Evolutionary conservation across 192 early-diverging fungal species (phyloP), one percentile per base, ranked within the genome.

Genomic region (Lobosporangium transversale): DNA sequence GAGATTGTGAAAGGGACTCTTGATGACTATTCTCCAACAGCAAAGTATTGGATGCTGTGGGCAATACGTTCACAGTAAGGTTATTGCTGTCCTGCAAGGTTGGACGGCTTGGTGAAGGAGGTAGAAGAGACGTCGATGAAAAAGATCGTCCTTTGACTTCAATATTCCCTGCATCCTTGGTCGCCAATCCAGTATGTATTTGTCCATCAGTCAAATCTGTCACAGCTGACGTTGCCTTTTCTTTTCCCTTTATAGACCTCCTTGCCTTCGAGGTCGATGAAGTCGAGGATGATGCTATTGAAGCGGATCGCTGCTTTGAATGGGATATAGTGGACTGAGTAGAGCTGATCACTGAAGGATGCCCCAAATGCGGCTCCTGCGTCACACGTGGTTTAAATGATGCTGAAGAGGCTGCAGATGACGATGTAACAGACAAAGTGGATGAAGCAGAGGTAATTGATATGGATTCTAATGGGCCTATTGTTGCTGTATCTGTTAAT

Each of bases 1-100:
- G 71, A 24, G 71, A 63, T 10, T 62, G 66, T 37, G 71, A 63
- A 43, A 75, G 44, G 1, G 58, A 3, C 29, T 30, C n/a, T n/a
- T n/a, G n/a, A n/a, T n/a, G n/a, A n/a, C n/a, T n/a, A n/a, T n/a
- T n/a, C n/a, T n/a, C n/a, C n/a, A n/a, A n/a, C n/a, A n/a, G n/a
- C n/a, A n/a, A n/a, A n/a, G n/a, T n/a, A n/a, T n/a, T n/a, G n/a
- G n/a, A n/a, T n/a, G n/a, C n/a, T n/a, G n/a, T n/a, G n/a, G n/a
- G n/a, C n/a, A n/a, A n/a, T n/a, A n/a, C n/a, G n/a, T n/a, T n/a
- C n/a, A n/a, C n/a, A n/a, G n/a, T n/a, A n/a, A n/a, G n/a, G n/a
- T n/a, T n/a, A n/a, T n/a, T n/a, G n/a, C n/a, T n/a, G n/a, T n/a
- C n/a, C n/a, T n/a, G n/a, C n/a, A n/a, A n/a, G n/a, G n/a, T n/a